Evolutionary conservation across 192 early-diverging fungal species (phyloP), one percentile per base, ranked within the genome.

Genomic region (Umbelopsis isabellina): DNA sequence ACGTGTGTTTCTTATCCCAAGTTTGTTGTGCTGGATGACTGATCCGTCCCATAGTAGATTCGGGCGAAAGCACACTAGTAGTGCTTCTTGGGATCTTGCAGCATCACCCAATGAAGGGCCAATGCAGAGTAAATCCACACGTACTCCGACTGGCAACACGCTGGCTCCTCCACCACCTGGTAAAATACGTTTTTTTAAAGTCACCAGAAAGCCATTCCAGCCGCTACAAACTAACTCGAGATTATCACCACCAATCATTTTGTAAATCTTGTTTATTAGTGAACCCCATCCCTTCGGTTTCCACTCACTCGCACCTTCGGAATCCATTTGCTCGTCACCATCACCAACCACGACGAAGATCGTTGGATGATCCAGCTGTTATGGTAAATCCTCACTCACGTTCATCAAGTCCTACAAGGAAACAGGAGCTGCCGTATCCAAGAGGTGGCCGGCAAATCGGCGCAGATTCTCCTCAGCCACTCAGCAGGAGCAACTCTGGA

Each of bases 331-430:
- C 55, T 33, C 55, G 55, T 61, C 55, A 61, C n/a, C 55, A 27
- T 12, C 55, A 61, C 33, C 30, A 33, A 25, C 55, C 55, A 61
- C 55, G 55, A 30, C 25, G 55, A 61, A 61, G 55, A 61, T 61
- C 55, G 12, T 61, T 61, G 55, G 55, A 61, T 61, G 33, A 61
- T 61, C 55, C 55, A 61, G 55, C 55, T 27, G 55, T 8, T 16
- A 61, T 61, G 55, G 55, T 61, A 15, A 61, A 61, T 61, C 55
- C 25, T 35, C 55, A 61, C 11, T 61, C 55, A 61, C 55, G 55
- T 35, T 35, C 55, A 61, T 61, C 55, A 16, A 61, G 55, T 7
- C 55, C 55, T 18, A 61, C 55, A 1, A 61, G 55, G 55, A 61
- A 61, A 61, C 55, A 61, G 12, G 55, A 61, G 33, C 23, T 61